Percentiles rank a stretch among this genome's conserved stretches.
Evolutionary conservation across 306 rosid species (phyloP).

Genomic region (Quercus variabilis): DNA sequence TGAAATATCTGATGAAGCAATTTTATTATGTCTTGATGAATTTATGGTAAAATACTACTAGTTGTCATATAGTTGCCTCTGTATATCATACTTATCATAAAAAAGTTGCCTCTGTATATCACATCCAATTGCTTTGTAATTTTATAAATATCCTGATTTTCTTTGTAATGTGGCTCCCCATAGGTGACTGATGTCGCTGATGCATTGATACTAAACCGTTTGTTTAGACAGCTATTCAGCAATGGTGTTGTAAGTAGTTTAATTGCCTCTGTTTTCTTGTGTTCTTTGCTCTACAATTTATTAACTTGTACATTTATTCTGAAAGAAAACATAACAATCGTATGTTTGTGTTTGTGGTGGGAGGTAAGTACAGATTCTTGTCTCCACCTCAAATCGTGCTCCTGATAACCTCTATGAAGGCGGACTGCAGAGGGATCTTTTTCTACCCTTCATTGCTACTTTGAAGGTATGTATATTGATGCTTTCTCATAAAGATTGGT

Average conservation of each 20-base stretch:
- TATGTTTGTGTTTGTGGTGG: constrained; percentile 27
- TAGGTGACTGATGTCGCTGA: constrained; percentile 99
- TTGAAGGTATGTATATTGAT: constrained; percentile 57
- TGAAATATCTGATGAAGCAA: constrained; percentile 88
- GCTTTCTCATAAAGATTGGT: constrained; percentile 1
- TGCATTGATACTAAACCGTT: constrained; percentile 87
- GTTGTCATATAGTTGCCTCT: background rate
- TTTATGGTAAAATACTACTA: constrained; percentile 62
- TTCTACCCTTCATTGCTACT: constrained; percentile 80
- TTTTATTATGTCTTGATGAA: constrained; percentile 89
- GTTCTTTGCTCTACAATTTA: constrained; percentile 3
- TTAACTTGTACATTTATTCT: constrained; percentile 13
- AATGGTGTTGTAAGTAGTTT: constrained; percentile 74
- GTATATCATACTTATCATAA: background rate
- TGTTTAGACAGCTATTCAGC: constrained; percentile 70
- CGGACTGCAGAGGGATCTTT: constrained; percentile 95
- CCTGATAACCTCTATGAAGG: constrained; percentile 92
- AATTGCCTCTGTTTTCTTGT: constrained; percentile 2
- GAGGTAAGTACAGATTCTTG: constrained; percentile 71
- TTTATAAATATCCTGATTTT: constrained; percentile 18
- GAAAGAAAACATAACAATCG: constrained; percentile 11
- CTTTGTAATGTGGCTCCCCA: constrained; percentile 14
- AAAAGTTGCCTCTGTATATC: constrained; percentile 1
- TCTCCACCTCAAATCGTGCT: constrained; percentile 93
- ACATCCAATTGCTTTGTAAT: constrained; percentile 7